These are phyloP conservation scores for Leucosporidium scottii DNA, from an alignment of 768 basidiomycete genomes.

Conservation along the genomic window DNA sequence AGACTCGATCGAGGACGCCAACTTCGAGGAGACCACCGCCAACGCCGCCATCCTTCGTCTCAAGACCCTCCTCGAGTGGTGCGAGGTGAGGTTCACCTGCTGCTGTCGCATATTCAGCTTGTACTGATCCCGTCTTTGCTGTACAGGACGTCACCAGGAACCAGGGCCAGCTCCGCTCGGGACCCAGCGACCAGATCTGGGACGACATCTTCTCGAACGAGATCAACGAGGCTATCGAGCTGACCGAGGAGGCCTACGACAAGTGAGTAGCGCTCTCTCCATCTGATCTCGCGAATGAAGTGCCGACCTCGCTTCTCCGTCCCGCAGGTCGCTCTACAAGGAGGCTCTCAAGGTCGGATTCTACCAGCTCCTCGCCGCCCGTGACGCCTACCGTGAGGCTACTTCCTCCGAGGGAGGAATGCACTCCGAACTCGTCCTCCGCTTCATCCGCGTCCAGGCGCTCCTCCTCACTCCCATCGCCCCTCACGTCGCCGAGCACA, in stretches of 20 bases:
- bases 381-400: conserved; percentile 95
- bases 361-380: conserved; percentile 83
- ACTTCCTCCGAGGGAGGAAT: conserved; percentile 61
- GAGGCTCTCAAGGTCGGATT: conserved; percentile 91
- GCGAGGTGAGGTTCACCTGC: conserved; percentile 54
- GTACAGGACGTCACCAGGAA: conserved; percentile 71
- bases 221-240: conserved; percentile 73
- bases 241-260: conserved; percentile 72
- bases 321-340: conserved; percentile 78
- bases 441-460: conserved; percentile 76
- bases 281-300: conserved; percentile 4
- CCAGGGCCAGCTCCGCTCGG: conserved; percentile 62
- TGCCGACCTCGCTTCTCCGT: neutral
- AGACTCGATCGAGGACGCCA: conserved; percentile 95
- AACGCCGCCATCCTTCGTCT: conserved; percentile 92
- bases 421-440: conserved; percentile 77
- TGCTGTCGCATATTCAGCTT: neutral
- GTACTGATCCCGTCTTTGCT: neutral
- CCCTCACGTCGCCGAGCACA: conserved; percentile 88
- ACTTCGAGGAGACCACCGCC: conserved; percentile 97
- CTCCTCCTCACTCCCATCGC: conserved; percentile 78
- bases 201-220: conserved; percentile 88
- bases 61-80: conserved; percentile 85
- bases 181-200: conserved; percentile 64
- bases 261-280: conserved; percentile 52